Base-by-base conservation (phyloP, 257 asterid genomes). In the Solanum pinnatisectum region DNA sequence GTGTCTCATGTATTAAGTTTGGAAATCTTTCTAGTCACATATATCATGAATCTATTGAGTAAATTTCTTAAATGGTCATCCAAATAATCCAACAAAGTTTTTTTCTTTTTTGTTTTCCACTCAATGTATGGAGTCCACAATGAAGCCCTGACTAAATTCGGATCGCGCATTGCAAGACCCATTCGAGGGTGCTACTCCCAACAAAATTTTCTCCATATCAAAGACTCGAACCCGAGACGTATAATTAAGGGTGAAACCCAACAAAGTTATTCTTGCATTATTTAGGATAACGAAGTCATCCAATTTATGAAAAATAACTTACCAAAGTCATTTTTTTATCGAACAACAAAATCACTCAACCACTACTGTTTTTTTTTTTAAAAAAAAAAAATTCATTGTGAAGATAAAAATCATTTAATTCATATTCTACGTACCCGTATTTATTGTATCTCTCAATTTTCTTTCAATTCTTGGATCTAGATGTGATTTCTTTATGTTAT, bases 121-220 rank as follows among this genome's bases (percentile, higher is more conserved):
- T 5, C 3, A 0, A 8, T 2, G 9, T 15, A 1, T 0, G 0
- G 1, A 16, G 3, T 49, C 3, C 18, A 49, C 8, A 49, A 1
- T 49, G 1, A 2, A 15, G 22, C 2, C 15, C 5, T 15, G 2
- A 49, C 16, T 49, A 15, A 49, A 15, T 49, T 0, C 0, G 1
- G 0, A 49, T 49, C 16, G 59, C 8, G 0, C 20, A 49, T 0
- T 14, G 1, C 59, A 49, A 2, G 8, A 0, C 3, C 1, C 7
- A 49, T 49, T 2, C 2, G 22, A 1, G 59, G 7, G 1, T 49
- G 16, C 0, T 0, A 5, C 23, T 52, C 3, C 23, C 22, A 52
- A 52, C 6, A 52, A 52, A 52, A 15, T 16, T 16, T 5, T 52
- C 22, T 16, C 60, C 23, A 52, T 52, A 46, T 52, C 60, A 16